Conservation (phyloP, 2,329 filamentous ascomycete genomes). For the Microcera coccophila region DNA sequence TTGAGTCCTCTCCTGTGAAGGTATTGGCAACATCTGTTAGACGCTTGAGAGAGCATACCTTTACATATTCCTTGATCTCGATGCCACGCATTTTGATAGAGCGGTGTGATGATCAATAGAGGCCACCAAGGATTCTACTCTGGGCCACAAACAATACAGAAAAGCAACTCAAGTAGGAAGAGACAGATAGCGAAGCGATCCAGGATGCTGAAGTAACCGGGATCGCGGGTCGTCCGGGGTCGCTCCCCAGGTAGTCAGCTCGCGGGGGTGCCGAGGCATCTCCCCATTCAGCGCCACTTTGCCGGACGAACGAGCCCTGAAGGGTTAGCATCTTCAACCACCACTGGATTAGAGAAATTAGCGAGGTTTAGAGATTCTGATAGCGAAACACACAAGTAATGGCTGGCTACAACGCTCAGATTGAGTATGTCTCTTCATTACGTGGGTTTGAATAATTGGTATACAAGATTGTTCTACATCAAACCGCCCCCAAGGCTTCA, state of each 20-base stretch:
- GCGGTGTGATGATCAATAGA: neutral
- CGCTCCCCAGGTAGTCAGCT: slow-evolving; percentile 4
- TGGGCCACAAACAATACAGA: neutral
- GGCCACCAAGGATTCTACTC: neutral
- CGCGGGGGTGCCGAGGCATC: slow-evolving; percentile 29
- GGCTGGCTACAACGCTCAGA: too few relatives aligned
- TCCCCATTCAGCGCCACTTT: slow-evolving; percentile 3
- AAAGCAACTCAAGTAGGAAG: neutral
- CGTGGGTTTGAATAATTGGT: too few relatives aligned
- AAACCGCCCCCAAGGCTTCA: too few relatives aligned
- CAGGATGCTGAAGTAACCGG: neutral
- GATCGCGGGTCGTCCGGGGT: neutral
- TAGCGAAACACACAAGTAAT: too few relatives aligned
- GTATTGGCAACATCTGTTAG: neutral
- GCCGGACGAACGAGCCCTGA: too few relatives aligned
- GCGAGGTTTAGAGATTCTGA: too few relatives aligned
- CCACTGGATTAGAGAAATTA: too few relatives aligned
- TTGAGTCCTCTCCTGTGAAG: too few relatives aligned
- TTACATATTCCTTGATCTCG: slow-evolving; percentile 69
- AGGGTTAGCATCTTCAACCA: too few relatives aligned
- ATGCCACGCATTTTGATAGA: slow-evolving; percentile 65
- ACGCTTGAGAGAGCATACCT: slow-evolving; percentile 46
- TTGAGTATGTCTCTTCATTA: too few relatives aligned
- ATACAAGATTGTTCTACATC: too few relatives aligned
- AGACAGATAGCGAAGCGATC: neutral